phyloP scores from a whole-genome alignment of 495 filamentous ascomycete species.

The Penicillium arizonense region DNA sequence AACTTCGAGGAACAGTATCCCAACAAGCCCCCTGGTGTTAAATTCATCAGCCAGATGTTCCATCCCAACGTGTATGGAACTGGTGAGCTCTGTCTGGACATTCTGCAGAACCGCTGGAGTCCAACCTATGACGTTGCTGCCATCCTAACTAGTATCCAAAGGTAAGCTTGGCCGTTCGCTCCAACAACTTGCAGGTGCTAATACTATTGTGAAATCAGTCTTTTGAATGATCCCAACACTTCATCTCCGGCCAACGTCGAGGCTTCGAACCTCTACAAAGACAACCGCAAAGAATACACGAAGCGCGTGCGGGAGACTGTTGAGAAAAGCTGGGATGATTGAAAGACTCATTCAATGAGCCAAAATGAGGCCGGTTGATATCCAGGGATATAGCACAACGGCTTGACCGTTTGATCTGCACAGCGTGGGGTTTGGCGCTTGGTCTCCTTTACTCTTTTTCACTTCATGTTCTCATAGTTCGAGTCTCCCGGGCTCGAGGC shows the following conservation, averaged over 20 bases:
- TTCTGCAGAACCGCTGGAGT: slow-evolving; percentile 97
- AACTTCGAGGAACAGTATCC: slow-evolving; percentile 98
- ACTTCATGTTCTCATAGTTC: slow-evolving; percentile 8
- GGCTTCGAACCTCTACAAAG: slow-evolving; percentile 97
- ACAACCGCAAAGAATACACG: slow-evolving; percentile 92
- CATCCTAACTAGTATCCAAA: slow-evolving; percentile 95
- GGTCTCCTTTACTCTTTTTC: slow-evolving; percentile 16
- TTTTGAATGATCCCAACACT: slow-evolving; percentile 98
- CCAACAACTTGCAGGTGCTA: not conserved
- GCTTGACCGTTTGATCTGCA: slow-evolving; percentile 37
- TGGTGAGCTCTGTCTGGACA: slow-evolving; percentile 94
- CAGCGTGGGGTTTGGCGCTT: slow-evolving; percentile 49
- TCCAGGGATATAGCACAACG: slow-evolving; percentile 9
- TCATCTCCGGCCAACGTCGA: slow-evolving; percentile 97
- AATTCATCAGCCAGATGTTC: slow-evolving; percentile 99
- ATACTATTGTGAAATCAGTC: slow-evolving; percentile 46
- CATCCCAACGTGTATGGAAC: slow-evolving; percentile 98
- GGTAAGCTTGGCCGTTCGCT: slow-evolving; percentile 50
- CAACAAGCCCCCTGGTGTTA: slow-evolving; percentile 95
- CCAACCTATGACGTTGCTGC: slow-evolving; percentile 98
- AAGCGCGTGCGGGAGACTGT: slow-evolving; percentile 96
- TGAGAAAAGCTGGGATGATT: slow-evolving; percentile 99
- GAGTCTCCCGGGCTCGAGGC: not conserved
- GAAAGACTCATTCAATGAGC: slow-evolving; percentile 9
- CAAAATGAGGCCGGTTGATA: slow-evolving; percentile 4